Evolutionary conservation across 1,284 basidiomycete genomes (phyloP), one percentile per base, ranked within the genome.

Genomic region (Sporisorium reilianum): DNA sequence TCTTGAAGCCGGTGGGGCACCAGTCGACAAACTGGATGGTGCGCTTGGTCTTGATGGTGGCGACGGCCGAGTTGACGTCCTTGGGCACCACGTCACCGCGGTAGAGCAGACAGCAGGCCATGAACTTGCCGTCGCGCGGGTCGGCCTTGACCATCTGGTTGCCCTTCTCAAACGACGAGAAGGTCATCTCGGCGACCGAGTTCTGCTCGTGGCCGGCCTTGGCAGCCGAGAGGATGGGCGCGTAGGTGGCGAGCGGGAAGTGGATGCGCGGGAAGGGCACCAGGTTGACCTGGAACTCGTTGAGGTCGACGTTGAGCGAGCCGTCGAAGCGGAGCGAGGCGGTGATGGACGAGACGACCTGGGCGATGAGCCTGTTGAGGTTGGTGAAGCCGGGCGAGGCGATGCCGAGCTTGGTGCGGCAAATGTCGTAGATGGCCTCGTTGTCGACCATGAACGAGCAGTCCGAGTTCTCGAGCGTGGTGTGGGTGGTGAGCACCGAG

Each of bases 261-360:
- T 99, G 96, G 78, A 98, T 98, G 86, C 96, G 93, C 18, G 86
- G 86, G 85, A 86, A 86, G 59, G 85, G 95, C 62, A 97, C 95
- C 86, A 97, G 88, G 88, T 97, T 97, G 75, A 95, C 97, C 88
- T 98, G 96, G 90, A 99, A 98, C 88, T 99, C 95, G 87, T 93
- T 95, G 80, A 99, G 86, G 87, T 99, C 96, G 82, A 98, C 96
- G 86, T 99, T 98, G 84, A 98, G 89, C 72, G 95, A 97, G 50
- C 96, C 96, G 84, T 97, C 95, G 87, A 99, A 99, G 73, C 96
- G 93, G 64, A 99, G 89, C 49, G 96, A 98, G 42, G 95, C 95
- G 30, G 96, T 98, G 87, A 98, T 91, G 59, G 95, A 97, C 18
- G 96, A 99, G 67, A 99, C 97, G 71, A 99, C 96, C 80, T 86